phyloP scores from a whole-genome alignment of 768 basidiomycete genomes.

The Mycena crocata region DNA sequence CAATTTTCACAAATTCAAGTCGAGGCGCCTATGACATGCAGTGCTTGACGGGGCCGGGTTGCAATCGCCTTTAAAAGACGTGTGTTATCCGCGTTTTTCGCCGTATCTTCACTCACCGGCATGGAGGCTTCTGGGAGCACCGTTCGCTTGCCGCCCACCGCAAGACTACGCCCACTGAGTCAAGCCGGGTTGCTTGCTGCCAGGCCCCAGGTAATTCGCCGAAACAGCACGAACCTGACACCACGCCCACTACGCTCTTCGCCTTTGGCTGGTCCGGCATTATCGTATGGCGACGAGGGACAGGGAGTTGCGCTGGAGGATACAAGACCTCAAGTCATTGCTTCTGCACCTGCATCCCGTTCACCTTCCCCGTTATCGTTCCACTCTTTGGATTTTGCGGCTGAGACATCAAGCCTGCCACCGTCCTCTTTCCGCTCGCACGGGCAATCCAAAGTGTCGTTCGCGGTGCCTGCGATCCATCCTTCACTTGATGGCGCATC shows the following conservation, averaged over 20 bases:
- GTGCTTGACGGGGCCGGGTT: background rate
- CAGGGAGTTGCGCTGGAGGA: background rate
- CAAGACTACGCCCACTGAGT: background rate
- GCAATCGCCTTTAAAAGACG: background rate
- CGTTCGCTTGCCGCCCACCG: background rate
- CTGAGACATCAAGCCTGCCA: background rate
- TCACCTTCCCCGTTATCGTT: slow-evolving; percentile 4
- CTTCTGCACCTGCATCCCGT: background rate
- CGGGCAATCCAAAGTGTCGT: background rate
- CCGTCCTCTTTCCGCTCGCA: background rate
- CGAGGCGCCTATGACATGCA: too few relatives aligned
- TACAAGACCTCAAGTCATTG: background rate
- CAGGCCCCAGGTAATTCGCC: background rate
- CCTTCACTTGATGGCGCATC: background rate
- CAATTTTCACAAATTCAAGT: background rate
- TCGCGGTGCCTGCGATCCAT: background rate
- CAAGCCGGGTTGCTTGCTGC: background rate
- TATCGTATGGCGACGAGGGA: background rate
- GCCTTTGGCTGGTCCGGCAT: slow-evolving; percentile 4
- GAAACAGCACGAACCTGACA: background rate
- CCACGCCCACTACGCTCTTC: slow-evolving; percentile 14
- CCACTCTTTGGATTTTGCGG: background rate
- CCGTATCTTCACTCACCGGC: background rate
- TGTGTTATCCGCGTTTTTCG: background rate
- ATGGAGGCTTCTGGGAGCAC: slow-evolving; percentile 5